A percentile compares a stretch with the other conserved stretches of the same genome.
These are phyloP conservation scores for Dactylorhiza incarnata DNA, from an alignment of 106 monocot genomes.

Conservation along the genomic window DNA sequence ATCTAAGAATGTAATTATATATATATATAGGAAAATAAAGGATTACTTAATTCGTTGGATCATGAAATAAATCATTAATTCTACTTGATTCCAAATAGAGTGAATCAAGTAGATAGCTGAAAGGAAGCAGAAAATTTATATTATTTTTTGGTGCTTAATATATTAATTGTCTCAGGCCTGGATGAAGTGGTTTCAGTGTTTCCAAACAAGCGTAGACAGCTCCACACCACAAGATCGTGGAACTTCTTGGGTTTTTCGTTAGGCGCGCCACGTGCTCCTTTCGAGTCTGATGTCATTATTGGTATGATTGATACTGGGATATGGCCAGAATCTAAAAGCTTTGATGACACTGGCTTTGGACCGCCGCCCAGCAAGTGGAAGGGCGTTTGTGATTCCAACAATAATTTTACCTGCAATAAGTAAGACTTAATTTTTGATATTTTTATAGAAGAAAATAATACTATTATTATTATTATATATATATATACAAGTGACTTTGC, in stretches of 20 bases:
- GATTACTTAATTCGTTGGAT: too few species aligned
- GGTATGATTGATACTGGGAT: slow-evolving; percentile 27
- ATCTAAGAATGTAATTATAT: too few species aligned
- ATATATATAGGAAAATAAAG: too few species aligned
- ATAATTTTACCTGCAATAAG: slow-evolving; percentile 39
- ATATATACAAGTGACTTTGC: too few species aligned
- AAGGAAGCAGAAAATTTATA: too few species aligned
- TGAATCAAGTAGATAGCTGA: too few species aligned
- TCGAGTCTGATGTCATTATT: slow-evolving; percentile 24
- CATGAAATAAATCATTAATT: too few species aligned
- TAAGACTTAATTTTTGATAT: slow-evolving; percentile 1
- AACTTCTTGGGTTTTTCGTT: slow-evolving; percentile 21
- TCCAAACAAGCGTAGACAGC: slow-evolving; percentile 9
- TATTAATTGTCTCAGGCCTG: background rate
- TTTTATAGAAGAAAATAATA: too few species aligned
- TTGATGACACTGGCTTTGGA: slow-evolving; percentile 25
- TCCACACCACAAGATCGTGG: slow-evolving; percentile 34
- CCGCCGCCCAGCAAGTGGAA: slow-evolving; percentile 29
- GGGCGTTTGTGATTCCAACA: slow-evolving; percentile 17
- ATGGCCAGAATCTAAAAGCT: slow-evolving; percentile 37
- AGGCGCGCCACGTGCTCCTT: background rate
- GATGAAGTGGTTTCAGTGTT: slow-evolving; percentile 16
- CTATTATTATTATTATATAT: too few species aligned
- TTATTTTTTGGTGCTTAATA: background rate
- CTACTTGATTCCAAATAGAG: too few species aligned